A percentile compares a stretch with the other conserved stretches of the same genome.
Evolutionary conservation across 371 early-diverging fungal species (phyloP).

Genomic region (Mucor irregularis): DNA sequence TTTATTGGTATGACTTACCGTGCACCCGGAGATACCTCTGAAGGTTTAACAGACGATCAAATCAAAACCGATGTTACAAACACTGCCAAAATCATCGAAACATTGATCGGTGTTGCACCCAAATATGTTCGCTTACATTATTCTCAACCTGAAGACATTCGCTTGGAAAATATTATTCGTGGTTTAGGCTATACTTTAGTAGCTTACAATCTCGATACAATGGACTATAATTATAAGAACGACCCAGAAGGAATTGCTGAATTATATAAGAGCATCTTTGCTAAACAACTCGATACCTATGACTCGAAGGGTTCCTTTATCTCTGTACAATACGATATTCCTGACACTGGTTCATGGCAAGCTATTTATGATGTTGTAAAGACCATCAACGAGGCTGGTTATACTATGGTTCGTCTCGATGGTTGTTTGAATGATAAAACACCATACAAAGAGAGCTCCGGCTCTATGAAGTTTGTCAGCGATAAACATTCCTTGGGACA

Average conservation of each 20-base stretch:
- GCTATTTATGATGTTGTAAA: slow-evolving; percentile 50
- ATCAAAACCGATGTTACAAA: slow-evolving; percentile 52
- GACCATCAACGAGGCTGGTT: slow-evolving; percentile 47
- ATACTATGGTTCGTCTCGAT: slow-evolving; percentile 58
- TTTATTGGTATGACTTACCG: slow-evolving; percentile 64
- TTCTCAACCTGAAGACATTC: slow-evolving; percentile 45
- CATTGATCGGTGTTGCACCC: slow-evolving; percentile 52
- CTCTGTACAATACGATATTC: slow-evolving; percentile 57
- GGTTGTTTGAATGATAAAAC: slow-evolving; percentile 56
- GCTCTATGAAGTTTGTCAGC: slow-evolving; percentile 34
- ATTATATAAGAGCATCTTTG: slow-evolving; percentile 42
- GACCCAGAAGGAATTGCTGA: slow-evolving; percentile 43
- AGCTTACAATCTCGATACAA: slow-evolving; percentile 53
- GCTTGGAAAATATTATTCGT: slow-evolving; percentile 42
- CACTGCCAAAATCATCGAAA: slow-evolving; percentile 45
- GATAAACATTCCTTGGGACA: slow-evolving; percentile 52
- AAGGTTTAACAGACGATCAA: slow-evolving; percentile 46
- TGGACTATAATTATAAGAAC: slow-evolving; percentile 49
- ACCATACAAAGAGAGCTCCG: slow-evolving; percentile 40
- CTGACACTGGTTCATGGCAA: slow-evolving; percentile 52
- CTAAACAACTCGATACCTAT: slow-evolving; percentile 53
- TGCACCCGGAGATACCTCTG: slow-evolving; percentile 49
- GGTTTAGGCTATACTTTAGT: slow-evolving; percentile 51
- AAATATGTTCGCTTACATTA: slow-evolving; percentile 56
- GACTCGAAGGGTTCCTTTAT: slow-evolving; percentile 57